phyloP scores from a whole-genome alignment of 2,329 filamentous ascomycete species.

The Raffaelea deltoideospora region DNA sequence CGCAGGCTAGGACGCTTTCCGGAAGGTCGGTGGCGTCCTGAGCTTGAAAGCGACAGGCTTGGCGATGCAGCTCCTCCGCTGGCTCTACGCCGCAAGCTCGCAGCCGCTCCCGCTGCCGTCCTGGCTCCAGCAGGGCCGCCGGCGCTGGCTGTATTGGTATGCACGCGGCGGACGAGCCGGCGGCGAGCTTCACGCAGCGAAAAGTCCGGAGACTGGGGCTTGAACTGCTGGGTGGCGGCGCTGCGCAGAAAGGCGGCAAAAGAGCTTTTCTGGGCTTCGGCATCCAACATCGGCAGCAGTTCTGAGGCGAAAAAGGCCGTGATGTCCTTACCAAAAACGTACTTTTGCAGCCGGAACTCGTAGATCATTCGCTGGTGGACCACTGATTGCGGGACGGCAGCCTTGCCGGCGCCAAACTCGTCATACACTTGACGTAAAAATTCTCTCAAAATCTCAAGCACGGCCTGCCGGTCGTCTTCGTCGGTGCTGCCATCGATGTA shows the following conservation, averaged over 20 bases:
- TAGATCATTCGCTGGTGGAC: conserved; percentile 20
- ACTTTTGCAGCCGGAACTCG: conserved; percentile 26
- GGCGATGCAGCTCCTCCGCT: background rate
- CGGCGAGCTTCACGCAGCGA: conserved; percentile 11
- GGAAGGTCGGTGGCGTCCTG: conserved; percentile 7
- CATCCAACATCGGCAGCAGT: conserved; percentile 21
- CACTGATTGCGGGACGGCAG: conserved; percentile 13
- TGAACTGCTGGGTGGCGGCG: conserved; percentile 14
- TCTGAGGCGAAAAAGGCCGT: conserved; percentile 27
- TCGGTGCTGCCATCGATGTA: too few relatives aligned
- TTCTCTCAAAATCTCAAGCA: too few relatives aligned
- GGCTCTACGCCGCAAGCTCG: background rate
- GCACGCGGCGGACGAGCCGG: conserved; percentile 13
- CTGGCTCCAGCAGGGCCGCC: background rate
- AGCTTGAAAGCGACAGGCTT: background rate
- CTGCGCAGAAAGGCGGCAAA: conserved; percentile 20
- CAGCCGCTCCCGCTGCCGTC: background rate
- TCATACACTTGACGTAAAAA: too few relatives aligned
- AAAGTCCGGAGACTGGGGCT: conserved; percentile 11
- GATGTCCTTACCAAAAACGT: conserved; percentile 21
- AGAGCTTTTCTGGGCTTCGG: conserved; percentile 17
- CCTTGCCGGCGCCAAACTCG: conserved; percentile 12
- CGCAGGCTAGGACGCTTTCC: conserved; percentile 31
- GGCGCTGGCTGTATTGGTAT: background rate
- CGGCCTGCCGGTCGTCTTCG: too few relatives aligned